Base-by-base conservation (phyloP, 495 filamentous ascomycete species). In the Hyaloscypha finlandica region DNA sequence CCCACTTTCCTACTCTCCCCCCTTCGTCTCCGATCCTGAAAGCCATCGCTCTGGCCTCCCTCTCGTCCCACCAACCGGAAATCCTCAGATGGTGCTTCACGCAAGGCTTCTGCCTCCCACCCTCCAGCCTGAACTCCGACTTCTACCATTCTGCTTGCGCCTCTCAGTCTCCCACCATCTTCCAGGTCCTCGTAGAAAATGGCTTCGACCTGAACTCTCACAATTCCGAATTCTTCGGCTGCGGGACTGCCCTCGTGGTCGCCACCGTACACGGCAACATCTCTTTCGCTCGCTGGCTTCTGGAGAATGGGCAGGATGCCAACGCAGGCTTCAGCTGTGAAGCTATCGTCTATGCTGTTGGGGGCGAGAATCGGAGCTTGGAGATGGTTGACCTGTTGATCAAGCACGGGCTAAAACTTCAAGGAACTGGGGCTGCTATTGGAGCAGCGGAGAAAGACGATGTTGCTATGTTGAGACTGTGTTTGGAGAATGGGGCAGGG, bases 391-490 rank as follows among this genome's bases (percentile, higher is more conserved):
- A 61, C 8, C 20, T 48, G 19, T 30, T 61, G 14, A 4, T 59
- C 6, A 37, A 59, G 30, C 29, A 29, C 19, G 59, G 59, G 5
- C 8, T 48, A 6, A 16, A 19, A 11, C 20, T 61, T 3, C 16
- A 20, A 8, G 32, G 20, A 14, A 45, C 33, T 1, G 59, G 59
- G 11, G 19, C 37, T 2, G 29, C 32, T 6, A 33, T 33, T n/a
- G 37, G n/a, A 3, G 59, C 59, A 6, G 59, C 59, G n/a, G 59
- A 61, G 29, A 20, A 48, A 42, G n/a, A 48, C 22, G 37, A 61
- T 14, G 20, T 61, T 12, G 0, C 4, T 20, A 48, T 61, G 19
- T 11, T 61, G 37, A 31, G 33, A 33, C 19, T 48, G 11, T 25
- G 37, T 14, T 33, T 61, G 33, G 59, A 51, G 29, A 45, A 25